A percentile compares a stretch with the other conserved stretches of the same genome.
These are phyloP conservation scores for Ophiocordyceps camponoti-saundersi DNA, from an alignment of 2,329 filamentous ascomycete species.

Conservation along the genomic window DNA sequence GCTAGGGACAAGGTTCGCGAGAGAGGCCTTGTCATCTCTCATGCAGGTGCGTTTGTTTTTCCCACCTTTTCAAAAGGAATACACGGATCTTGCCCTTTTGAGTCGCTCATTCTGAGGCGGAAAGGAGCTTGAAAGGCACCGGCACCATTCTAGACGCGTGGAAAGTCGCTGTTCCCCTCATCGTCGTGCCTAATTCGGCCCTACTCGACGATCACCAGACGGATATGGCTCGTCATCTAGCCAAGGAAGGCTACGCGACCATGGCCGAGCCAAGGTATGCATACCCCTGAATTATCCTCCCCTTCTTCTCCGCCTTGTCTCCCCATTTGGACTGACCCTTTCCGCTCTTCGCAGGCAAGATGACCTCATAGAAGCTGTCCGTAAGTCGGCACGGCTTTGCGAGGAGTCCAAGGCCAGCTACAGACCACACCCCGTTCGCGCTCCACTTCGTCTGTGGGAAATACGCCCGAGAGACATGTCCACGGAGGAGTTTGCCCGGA, in stretches of 20 bases:
- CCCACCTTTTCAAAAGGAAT: background rate
- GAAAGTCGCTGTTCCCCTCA: conserved; percentile 54
- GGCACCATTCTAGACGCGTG: conserved; percentile 78
- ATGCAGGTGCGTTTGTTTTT: conserved; percentile 48
- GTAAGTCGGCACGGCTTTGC: conserved; percentile 18
- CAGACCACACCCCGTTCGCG: conserved; percentile 12
- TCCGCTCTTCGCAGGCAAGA: background rate
- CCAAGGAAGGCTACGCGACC: conserved; percentile 60
- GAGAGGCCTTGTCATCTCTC: conserved; percentile 67
- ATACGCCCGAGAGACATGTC: conserved; percentile 14
- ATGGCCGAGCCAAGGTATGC: conserved; percentile 48
- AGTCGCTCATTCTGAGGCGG: background rate
- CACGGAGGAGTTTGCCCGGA: conserved; percentile 18
- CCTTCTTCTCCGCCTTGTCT: no score
- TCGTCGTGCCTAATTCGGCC: conserved; percentile 73
- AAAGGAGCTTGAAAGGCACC: conserved; percentile 42
- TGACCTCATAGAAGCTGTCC: conserved; percentile 17
- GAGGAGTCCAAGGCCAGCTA: conserved; percentile 18
- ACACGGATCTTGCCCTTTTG: background rate
- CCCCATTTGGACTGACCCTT: background rate
- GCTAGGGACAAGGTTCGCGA: conserved; percentile 24
- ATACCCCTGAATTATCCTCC: background rate
- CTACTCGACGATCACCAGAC: conserved; percentile 84
- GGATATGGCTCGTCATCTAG: conserved; percentile 66
- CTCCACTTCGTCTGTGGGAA: conserved; percentile 16